phyloP scores from a whole-genome alignment of 108 stramenopile species.

The Fistulifera solaris region DNA sequence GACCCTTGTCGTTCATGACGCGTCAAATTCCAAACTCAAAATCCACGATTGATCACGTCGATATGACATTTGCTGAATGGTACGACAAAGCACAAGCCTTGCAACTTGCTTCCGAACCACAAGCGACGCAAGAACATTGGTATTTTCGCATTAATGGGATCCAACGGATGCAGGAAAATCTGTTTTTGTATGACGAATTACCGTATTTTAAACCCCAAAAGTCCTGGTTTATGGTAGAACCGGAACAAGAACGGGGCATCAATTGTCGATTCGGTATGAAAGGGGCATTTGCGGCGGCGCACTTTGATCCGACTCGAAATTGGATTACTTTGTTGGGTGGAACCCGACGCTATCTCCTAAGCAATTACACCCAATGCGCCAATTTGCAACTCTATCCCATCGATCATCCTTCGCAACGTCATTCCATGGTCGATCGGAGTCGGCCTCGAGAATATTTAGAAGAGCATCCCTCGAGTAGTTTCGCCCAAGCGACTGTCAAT shows the following conservation, averaged over 20 bases:
- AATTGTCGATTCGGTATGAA: slow-evolving; percentile 94
- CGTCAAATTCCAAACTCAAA: slow-evolving; percentile 54
- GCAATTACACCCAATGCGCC: slow-evolving; percentile 70
- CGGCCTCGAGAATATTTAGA: neutral
- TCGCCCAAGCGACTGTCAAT: slow-evolving; percentile 44
- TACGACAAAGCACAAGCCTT: slow-evolving; percentile 48
- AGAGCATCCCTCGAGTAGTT: neutral
- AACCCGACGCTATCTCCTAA: slow-evolving; percentile 76
- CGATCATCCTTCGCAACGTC: slow-evolving; percentile 70
- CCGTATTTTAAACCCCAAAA: slow-evolving; percentile 50
- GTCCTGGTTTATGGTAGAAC: slow-evolving; percentile 83
- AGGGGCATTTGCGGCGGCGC: slow-evolving; percentile 74
- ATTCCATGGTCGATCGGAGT: slow-evolving; percentile 82
- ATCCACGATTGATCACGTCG: slow-evolving; percentile 74
- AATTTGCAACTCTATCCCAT: slow-evolving; percentile 63
- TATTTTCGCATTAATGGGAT: slow-evolving; percentile 87
- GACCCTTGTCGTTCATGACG: slow-evolving; percentile 7
- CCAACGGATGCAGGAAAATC: slow-evolving; percentile 21
- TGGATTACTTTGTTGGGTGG: slow-evolving; percentile 75
- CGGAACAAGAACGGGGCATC: slow-evolving; percentile 79
- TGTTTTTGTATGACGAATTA: slow-evolving; percentile 79
- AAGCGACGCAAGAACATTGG: slow-evolving; percentile 57
- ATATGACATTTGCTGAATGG: slow-evolving; percentile 85
- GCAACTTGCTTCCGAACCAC: slow-evolving; percentile 38
- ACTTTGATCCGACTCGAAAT: slow-evolving; percentile 90